Conservation (phyloP, 805 yeast genomes). For the Spathaspora passalidarum region DNA sequence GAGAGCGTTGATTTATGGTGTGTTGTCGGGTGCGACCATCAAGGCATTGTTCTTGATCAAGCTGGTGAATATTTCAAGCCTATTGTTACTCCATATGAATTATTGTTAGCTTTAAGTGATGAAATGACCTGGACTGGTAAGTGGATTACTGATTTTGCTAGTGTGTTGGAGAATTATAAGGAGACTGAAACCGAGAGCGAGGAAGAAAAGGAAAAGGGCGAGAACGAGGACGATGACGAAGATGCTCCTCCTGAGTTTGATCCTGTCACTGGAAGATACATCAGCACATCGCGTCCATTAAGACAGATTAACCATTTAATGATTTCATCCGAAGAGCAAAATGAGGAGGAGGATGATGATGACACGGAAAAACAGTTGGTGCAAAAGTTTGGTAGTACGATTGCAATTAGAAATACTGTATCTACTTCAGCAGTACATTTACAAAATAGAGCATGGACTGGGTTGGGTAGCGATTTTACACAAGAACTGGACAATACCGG, state of each 20-base stretch:
- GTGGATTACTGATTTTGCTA: constrained; percentile 81
- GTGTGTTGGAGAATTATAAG: constrained; percentile 42
- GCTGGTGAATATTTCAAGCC: constrained; percentile 83
- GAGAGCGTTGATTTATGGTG: constrained; percentile 96
- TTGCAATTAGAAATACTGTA: constrained; percentile 71
- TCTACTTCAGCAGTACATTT: constrained; percentile 83
- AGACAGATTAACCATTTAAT: constrained; percentile 63
- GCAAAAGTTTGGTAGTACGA: constrained; percentile 52
- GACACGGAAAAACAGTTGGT: constrained; percentile 41
- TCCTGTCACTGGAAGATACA: constrained; percentile 79
- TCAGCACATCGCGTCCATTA: constrained; percentile 71
- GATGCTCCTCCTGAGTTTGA: constrained; percentile 76
- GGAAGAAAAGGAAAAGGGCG: constrained; percentile 10
- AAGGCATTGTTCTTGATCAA: constrained; percentile 84
- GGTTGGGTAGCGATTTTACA: constrained; percentile 80
- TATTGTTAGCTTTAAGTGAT: constrained; percentile 72
- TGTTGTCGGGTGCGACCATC: constrained; percentile 88
- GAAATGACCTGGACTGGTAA: constrained; percentile 88
- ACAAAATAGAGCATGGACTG: constrained; percentile 79
- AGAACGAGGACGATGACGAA: constrained; percentile 26
- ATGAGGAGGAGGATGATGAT: constrained; percentile 11
- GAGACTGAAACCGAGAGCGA: constrained; percentile 22
- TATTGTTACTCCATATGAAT: constrained; percentile 89
- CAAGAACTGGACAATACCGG: constrained; percentile 41
- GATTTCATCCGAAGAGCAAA: constrained; percentile 43